Conservation (phyloP, 108 stramenopile species). For the Cyclotella baltica region DNA sequence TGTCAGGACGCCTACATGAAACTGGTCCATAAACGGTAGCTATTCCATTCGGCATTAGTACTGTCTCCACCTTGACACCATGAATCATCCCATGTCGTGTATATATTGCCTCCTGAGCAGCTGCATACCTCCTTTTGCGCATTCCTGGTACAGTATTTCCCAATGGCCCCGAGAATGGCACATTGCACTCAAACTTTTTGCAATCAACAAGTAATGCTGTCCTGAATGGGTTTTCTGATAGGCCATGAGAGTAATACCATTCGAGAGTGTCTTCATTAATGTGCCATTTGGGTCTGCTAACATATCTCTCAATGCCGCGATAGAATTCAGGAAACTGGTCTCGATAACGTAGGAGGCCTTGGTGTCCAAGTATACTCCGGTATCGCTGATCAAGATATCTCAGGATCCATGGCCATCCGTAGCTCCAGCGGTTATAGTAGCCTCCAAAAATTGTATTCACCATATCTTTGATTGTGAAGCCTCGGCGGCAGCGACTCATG, state of each 20-base stretch:
- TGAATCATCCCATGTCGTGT: background rate
- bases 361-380: background rate
- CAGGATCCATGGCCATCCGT: constrained; percentile 8
- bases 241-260: background rate
- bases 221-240: background rate
- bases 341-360: background rate
- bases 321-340: background rate
- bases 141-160: background rate
- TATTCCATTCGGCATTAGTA: background rate
- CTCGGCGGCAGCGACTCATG: background rate
- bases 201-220: background rate
- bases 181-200: background rate
- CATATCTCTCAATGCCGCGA: constrained; percentile 7
- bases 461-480: background rate
- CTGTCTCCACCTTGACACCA: background rate
- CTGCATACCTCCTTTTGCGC: background rate
- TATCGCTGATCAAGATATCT: background rate
- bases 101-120: background rate
- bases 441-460: constrained; percentile 13
- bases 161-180: background rate
- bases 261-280: background rate
- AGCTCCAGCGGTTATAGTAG: background rate
- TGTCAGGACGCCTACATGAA: background rate
- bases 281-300: background rate
- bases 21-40: background rate